Base-by-base conservation (phyloP, 306 rosid genomes). In the Quercus engelmannii region DNA sequence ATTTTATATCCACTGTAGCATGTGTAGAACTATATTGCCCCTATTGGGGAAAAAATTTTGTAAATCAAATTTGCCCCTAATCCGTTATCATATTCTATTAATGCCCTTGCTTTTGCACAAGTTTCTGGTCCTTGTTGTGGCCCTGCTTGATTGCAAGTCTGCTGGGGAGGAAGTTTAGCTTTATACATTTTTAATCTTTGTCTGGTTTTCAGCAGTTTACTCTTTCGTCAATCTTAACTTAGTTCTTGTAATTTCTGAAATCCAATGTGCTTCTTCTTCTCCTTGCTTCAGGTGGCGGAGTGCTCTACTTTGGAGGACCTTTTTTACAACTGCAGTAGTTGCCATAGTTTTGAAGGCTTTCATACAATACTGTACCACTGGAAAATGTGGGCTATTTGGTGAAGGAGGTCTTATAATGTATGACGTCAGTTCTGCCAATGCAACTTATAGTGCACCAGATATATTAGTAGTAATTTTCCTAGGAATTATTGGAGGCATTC, bases 291-390 rank as follows among this genome's bases (percentile, higher is more conserved):
- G 97, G 98, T 94, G 98, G 98, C 85, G 97, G 82, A 94, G 91
- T 80, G 89, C 98, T 80, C 97, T 94, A 82, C 94, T 94, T 8
- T 94, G 98, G 98, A 92, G 97, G 81, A 77, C 92, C 35, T 92
- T 94, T 85, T 94, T 94, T 83, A 94, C 98, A 14, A 94, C 98
- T 18, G 98, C 97, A 61, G 94, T 94, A 21, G 98, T 94, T 71
- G 97, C 93, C 26, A 89, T 94, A 74, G 91, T 92, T 82, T 78
- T 92, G 83, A 88, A 89, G 87, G 76, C 82, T 71, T 87, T 85
- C 87, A 89, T 90, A 59, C 89, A 84, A 73, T 74, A 81, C 76
- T 94, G 98, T 79, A 69, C 86, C 79, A 89, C 91, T 0, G 99
- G 97, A 41, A 74, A 55, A 62, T 95, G 99, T 85, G 98, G 99